Evolutionary conservation across 352 stramenopile species (phyloP).

Genomic region (Globisporangium yorkense): DNA sequence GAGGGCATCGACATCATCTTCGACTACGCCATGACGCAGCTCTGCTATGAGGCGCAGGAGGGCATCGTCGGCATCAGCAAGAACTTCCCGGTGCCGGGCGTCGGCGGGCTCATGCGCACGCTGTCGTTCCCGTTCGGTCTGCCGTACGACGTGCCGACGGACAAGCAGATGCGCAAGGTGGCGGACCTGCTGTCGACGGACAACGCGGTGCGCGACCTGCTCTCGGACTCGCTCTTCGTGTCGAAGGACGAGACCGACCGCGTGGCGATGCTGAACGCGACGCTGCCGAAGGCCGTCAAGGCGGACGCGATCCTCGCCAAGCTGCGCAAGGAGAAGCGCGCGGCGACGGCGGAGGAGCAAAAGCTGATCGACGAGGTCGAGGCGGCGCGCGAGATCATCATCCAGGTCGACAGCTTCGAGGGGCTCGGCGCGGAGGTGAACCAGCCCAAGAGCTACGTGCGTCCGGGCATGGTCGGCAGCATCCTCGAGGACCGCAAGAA

Average conservation of each 20-base stretch:
- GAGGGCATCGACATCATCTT: conserved; percentile 94
- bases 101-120: conserved; percentile 92
- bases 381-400: conserved; percentile 93
- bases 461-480: conserved; percentile 78
- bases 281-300: conserved; percentile 84
- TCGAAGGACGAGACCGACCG: conserved; percentile 62
- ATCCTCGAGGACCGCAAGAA: conserved; percentile 26
- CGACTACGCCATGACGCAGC: conserved; percentile 95
- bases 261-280: conserved; percentile 68
- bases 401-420: conserved; percentile 95
- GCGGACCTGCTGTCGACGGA: conserved; percentile 68
- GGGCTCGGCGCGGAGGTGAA: conserved; percentile 78
- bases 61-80: conserved; percentile 93
- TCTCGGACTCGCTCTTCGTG: conserved; percentile 74
- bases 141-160: conserved; percentile 88
- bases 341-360: conserved; percentile 90
- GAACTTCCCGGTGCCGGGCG: conserved; percentile 94
- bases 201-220: conserved; percentile 56
- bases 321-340: conserved; percentile 93
- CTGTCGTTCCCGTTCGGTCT: conserved; percentile 95
- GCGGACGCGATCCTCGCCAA: conserved; percentile 90
- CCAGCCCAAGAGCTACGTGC: conserved; percentile 83
- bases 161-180: conserved; percentile 80
- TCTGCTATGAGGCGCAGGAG: conserved; percentile 95
- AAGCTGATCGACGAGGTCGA: conserved; percentile 95